A percentile compares a stretch with the other conserved stretches of the same genome.
Conservation (phyloP, 306 rosid genomes). For the Trichosanthes cucumerina region DNA sequence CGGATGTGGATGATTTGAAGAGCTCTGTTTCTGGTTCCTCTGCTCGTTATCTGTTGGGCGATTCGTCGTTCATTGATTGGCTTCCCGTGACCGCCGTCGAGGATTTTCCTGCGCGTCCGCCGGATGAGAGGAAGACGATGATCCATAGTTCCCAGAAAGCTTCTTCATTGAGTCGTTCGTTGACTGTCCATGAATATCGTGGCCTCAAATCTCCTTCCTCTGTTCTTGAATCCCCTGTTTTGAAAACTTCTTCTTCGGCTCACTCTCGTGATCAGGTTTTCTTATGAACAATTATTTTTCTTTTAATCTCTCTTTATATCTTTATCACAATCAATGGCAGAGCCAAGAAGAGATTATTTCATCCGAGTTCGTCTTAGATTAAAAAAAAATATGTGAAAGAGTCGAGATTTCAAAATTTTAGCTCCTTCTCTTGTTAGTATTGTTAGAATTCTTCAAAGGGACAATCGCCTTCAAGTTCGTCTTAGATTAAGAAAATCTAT, state of each 20-base stretch:
- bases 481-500: no score
- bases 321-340: background rate
- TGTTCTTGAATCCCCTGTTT: background rate
- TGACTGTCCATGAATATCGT: conserved; percentile 2
- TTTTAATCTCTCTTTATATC: background rate
- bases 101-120: background rate
- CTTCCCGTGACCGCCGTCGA: background rate
- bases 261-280: conserved; percentile 32
- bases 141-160: background rate
- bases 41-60: conserved; percentile 7
- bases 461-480: no score
- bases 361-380: no score
- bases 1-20: background rate
- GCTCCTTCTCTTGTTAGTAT: background rate
- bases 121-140: background rate
- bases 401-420: background rate
- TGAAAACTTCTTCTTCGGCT: conserved; percentile 7
- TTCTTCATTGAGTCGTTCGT: background rate
- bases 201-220: conserved; percentile 3
- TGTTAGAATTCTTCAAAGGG: no score
- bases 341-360: no score
- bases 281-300: background rate
- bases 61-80: conserved; percentile 4
- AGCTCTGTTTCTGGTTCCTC: conserved; percentile 9
- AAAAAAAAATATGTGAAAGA: no score